Base-by-base conservation (phyloP, 2,329 filamentous ascomycete species). In the Botryotinia calthae region DNA sequence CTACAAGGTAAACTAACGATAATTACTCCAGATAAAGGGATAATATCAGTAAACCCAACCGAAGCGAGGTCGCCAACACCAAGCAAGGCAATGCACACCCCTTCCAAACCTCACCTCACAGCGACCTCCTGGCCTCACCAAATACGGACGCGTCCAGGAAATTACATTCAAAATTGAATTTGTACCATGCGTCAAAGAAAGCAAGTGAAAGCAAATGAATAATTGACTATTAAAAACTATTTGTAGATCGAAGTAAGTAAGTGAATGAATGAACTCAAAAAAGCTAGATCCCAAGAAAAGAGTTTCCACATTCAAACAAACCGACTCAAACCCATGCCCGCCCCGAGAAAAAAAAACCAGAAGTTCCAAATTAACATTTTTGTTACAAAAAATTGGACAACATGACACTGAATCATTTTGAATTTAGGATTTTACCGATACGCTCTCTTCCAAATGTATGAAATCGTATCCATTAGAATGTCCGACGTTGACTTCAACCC, bases 191-290 rank as follows among this genome's bases (percentile, higher is more conserved):
- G 42, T 68, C 34, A 56, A 40, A 28, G 25, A 37, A 51, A 40
- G 31, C 64, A n/a, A 68, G 34, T 68, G 25, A 42, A 68, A 56
- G n/a, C 16, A 31, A 40, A 68, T 18, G 37, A 56, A 56, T 31
- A n/a, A 56, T 56, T 70, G 56, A 31, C 61, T 68, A 72, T 72
- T 72, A 72, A 68, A 72, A 72, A 42, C 51, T 72, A 72, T 72
- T 48, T 72, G 70, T 68, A 72, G n/a, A 56, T 56, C 31, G 37
- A 68, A 68, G 63, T 37, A 54, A 54, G 48, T 44, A 67, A 42
- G n/a, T 67, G 25, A 56, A 22, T 34, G 34, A 44, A 66, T 18
- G n/a, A 42, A 59, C 16, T 34, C 37, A 71, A 31, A 48, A 31
- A 68, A 28, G 22, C 14, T 59, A 25, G 48, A 68, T 44, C 65